phyloP scores from a whole-genome alignment of 2,329 filamentous ascomycete genomes.

The Alternaria panax region DNA sequence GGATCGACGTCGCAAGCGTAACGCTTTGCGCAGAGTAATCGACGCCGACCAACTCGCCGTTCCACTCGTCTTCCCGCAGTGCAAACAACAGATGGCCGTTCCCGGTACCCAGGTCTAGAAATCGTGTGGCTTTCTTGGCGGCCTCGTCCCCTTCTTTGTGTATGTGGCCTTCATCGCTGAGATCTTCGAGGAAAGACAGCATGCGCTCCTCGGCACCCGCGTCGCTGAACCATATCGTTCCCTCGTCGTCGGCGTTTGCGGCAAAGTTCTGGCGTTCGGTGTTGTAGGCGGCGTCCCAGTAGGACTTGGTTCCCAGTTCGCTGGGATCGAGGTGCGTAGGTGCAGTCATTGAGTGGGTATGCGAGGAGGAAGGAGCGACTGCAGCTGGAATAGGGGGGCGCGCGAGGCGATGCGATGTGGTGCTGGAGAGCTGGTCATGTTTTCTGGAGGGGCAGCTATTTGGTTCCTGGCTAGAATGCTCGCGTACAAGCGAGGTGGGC shows the following conservation, averaged over 20 bases:
- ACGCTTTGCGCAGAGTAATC: constrained; percentile 85
- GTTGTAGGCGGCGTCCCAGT: constrained; percentile 71
- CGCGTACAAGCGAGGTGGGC: neutral
- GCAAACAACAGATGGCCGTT: constrained; percentile 91
- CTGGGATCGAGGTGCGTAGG: constrained; percentile 70
- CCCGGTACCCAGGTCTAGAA: constrained; percentile 90
- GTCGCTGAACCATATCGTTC: constrained; percentile 97
- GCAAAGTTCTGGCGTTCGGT: constrained; percentile 75
- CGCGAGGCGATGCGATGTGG: neutral
- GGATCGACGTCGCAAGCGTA: constrained; percentile 72
- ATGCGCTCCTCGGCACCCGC: constrained; percentile 85
- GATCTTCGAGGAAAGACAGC: constrained; percentile 64
- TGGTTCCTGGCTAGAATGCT: constrained; percentile 1
- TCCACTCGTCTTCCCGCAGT: constrained; percentile 73
- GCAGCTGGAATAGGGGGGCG: neutral
- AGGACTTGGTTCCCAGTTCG: constrained; percentile 79
- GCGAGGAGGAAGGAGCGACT: neutral
- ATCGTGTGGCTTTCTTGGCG: constrained; percentile 46
- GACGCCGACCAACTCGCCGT: constrained; percentile 78
- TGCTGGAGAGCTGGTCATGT: neutral
- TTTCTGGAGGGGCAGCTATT: neutral
- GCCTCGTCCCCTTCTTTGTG: constrained; percentile 46
- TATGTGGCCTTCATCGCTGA: constrained; percentile 61
- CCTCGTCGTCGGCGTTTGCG: constrained; percentile 76
- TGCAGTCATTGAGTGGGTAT: constrained; percentile 19